A percentile compares a stretch with the other conserved stretches of the same genome.
Evolutionary conservation across 371 early-diverging fungal species (phyloP).

Genomic region (Basidiobolus meristosporus): DNA sequence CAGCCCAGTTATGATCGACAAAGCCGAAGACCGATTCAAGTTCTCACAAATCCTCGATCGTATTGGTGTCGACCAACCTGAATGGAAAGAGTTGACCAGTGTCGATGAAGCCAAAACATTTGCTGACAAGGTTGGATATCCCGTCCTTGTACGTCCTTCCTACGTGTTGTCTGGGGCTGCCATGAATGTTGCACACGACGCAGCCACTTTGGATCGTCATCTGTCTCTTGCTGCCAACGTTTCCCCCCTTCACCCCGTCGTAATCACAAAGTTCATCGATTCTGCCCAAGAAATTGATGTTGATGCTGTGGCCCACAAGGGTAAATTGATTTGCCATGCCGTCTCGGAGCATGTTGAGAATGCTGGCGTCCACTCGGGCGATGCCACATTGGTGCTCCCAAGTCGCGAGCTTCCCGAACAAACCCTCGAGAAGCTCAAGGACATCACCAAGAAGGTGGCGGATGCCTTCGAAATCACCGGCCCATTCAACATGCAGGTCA

Average conservation of each 20-base stretch:
- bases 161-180: constrained; percentile 93
- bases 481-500: constrained; percentile 91
- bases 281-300: constrained; percentile 89
- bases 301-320: constrained; percentile 76
- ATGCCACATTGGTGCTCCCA: constrained; percentile 84
- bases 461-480: constrained; percentile 78
- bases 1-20: constrained; percentile 74
- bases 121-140: constrained; percentile 72
- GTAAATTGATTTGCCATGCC: constrained; percentile 62
- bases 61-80: constrained; percentile 86
- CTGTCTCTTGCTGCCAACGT: constrained; percentile 68
- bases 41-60: constrained; percentile 74
- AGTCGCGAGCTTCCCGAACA: constrained; percentile 42
- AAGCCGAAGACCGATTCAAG: constrained; percentile 84
- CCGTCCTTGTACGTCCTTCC: constrained; percentile 84
- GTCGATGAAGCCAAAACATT: constrained; percentile 59
- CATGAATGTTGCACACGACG: constrained; percentile 80
- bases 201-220: constrained; percentile 41
- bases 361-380: constrained; percentile 92
- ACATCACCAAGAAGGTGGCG: constrained; percentile 69
- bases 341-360: constrained; percentile 90
- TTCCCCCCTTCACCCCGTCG: constrained; percentile 81
- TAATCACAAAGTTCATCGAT: constrained; percentile 81
- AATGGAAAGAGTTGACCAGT: constrained; percentile 78
- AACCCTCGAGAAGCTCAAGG: constrained; percentile 45